These are phyloP conservation scores for Xylaria intraflava DNA, from an alignment of 495 filamentous ascomycete species.

Conservation along the genomic window DNA sequence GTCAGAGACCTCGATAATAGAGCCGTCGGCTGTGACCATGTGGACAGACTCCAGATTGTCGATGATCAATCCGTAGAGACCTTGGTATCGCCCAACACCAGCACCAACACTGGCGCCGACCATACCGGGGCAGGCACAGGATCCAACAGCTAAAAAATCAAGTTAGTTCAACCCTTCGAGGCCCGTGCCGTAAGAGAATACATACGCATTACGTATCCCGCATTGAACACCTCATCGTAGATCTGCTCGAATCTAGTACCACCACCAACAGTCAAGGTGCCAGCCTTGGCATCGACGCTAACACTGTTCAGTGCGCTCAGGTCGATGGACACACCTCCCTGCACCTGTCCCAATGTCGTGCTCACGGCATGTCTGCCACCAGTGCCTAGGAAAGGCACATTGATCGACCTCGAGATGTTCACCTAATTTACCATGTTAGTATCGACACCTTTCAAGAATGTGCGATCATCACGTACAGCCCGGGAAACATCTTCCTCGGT, in stretches of 20 bases:
- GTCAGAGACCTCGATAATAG: slow-evolving; percentile 26
- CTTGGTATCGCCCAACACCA: slow-evolving; percentile 30
- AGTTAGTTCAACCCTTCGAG: background rate
- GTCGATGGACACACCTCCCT: slow-evolving; percentile 18
- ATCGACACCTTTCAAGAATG: background rate
- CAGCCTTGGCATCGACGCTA: slow-evolving; percentile 10
- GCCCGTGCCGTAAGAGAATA: background rate
- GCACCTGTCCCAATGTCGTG: background rate
- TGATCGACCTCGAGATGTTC: slow-evolving; percentile 3
- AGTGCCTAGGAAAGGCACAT: slow-evolving; percentile 24
- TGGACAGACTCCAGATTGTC: slow-evolving; percentile 28
- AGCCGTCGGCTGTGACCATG: slow-evolving; percentile 28
- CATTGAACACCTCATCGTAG: slow-evolving; percentile 14
- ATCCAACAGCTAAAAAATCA: background rate
- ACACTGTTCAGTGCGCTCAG: slow-evolving; percentile 22
- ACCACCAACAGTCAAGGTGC: slow-evolving; percentile 20
- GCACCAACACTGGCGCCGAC: slow-evolving; percentile 35
- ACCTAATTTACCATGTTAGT: background rate
- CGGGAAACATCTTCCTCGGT: background rate
- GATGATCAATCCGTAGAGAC: slow-evolving; percentile 31
- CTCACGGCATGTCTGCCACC: slow-evolving; percentile 25
- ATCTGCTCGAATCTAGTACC: slow-evolving; percentile 12
- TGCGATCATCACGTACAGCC: background rate
- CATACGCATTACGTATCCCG: slow-evolving; percentile 23
- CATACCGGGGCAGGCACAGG: slow-evolving; percentile 23